These are phyloP conservation scores for Phytophthora ramorum DNA, from an alignment of 352 stramenopile genomes.

Conservation along the genomic window DNA sequence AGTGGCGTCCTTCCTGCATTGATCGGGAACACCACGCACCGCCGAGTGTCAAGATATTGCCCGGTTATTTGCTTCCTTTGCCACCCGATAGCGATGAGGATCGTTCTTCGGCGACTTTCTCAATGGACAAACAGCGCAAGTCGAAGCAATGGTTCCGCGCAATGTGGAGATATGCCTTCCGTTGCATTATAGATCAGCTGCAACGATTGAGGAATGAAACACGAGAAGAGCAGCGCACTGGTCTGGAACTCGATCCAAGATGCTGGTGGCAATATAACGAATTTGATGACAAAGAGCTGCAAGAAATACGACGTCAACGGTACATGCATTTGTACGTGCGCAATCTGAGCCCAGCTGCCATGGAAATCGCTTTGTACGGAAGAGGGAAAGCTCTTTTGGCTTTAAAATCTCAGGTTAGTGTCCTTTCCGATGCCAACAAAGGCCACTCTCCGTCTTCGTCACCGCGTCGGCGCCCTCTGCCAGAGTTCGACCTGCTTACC, in stretches of 20 bases:
- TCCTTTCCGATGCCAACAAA: constrained; percentile 3
- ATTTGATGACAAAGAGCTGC: constrained; percentile 26
- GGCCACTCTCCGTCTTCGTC: constrained; percentile 13
- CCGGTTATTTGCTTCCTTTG: constrained; percentile 47
- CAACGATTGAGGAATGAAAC: constrained; percentile 22
- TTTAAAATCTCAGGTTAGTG: constrained; percentile 8
- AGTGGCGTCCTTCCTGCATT: constrained; percentile 60
- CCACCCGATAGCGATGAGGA: constrained; percentile 11
- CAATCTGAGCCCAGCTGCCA: constrained; percentile 46
- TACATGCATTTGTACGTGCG: constrained; percentile 74
- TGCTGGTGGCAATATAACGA: constrained; percentile 28
- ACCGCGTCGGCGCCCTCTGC: constrained; percentile 17
- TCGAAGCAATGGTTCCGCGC: constrained; percentile 56
- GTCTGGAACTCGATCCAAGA: constrained; percentile 4
- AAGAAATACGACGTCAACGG: constrained; percentile 37
- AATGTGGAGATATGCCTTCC: constrained; percentile 76
- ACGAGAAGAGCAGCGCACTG: background rate
- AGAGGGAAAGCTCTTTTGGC: constrained; percentile 32
- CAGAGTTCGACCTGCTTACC: constrained; percentile 46
- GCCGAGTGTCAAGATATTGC: constrained; percentile 40
- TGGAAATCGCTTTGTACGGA: constrained; percentile 54
- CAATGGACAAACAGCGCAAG: constrained; percentile 42
- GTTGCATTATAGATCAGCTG: constrained; percentile 49
- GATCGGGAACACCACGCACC: constrained; percentile 50
- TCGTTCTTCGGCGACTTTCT: constrained; percentile 20